Conservation (phyloP, 2,329 filamentous ascomycete species). For the Tolypocladium ovalisporum region DNA sequence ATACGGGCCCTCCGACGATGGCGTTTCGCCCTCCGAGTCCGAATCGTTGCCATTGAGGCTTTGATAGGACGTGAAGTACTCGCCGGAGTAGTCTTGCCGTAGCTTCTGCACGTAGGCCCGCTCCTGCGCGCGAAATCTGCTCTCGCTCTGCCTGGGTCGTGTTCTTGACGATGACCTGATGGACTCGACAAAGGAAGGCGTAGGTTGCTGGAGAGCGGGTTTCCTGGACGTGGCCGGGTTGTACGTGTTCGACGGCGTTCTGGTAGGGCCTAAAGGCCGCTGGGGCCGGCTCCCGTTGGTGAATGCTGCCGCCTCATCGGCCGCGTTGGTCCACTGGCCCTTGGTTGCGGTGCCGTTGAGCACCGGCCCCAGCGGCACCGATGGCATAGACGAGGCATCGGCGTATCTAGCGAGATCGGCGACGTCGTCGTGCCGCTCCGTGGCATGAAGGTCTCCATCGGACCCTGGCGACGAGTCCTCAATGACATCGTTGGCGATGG, state of each 20-base stretch:
- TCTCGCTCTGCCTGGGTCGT: constrained; percentile 33
- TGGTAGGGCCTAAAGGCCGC: constrained; percentile 55
- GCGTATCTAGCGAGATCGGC: constrained; percentile 32
- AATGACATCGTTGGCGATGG: constrained; percentile 6
- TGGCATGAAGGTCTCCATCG: constrained; percentile 30
- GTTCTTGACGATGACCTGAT: constrained; percentile 43
- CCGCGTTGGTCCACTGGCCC: constrained; percentile 25
- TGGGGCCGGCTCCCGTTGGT: constrained; percentile 38
- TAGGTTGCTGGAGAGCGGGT: constrained; percentile 25
- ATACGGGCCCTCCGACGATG: constrained; percentile 70
- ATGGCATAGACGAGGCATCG: constrained; percentile 30
- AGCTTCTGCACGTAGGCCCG: constrained; percentile 90
- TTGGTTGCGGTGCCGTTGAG: constrained; percentile 28
- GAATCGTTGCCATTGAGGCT: constrained; percentile 58
- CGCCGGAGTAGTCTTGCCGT: constrained; percentile 53
- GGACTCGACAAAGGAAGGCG: constrained; percentile 27
- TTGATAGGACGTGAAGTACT: constrained; percentile 65
- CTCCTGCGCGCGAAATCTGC: constrained; percentile 53
- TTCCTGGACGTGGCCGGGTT: constrained; percentile 54
- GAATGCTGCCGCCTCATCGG: constrained; percentile 16
- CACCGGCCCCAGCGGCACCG: constrained; percentile 26
- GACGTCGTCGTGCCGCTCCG: constrained; percentile 39
- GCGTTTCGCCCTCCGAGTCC: constrained; percentile 84
- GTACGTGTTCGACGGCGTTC: constrained; percentile 73
- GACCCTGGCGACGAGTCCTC: constrained; percentile 15